Evolutionary conservation across 495 filamentous ascomycete species (phyloP), one percentile per base, ranked within the genome.

Genomic region (Rhizodiscina lignyota): DNA sequence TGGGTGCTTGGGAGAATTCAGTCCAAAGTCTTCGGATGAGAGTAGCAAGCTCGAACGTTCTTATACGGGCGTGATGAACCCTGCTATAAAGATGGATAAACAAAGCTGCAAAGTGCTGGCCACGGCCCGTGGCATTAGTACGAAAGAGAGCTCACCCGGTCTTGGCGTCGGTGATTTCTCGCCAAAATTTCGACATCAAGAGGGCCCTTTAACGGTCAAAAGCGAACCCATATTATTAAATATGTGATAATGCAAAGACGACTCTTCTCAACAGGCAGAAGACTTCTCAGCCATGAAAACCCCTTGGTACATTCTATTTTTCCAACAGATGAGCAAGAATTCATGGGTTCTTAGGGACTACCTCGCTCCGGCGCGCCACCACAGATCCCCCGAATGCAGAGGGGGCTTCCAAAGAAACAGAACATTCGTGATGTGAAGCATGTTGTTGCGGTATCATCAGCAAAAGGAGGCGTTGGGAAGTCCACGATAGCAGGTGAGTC

Each of bases 391-490:
- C 76, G 82, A 29, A 76, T 81, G 64, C 83, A 84, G 40, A 74
- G 84, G 42, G 83, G 85, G 18, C 68, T 94, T 5, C 91, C 89
- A 2, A 61, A 79, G 39, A 77, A 80, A 45, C 73, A 82, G 35
- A 67, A 64, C 49, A 86, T 99, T 42, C 68, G 67, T 13, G 70
- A 79, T 51, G 86, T 96, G 32, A 66, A 68, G 46, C 89, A 94
- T 48, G 71, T 94, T 13, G 67, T 99, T 37, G 87, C 83, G 21
- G 79, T 99, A 13, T 92, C 83, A 23, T 94, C 85, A 0, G 89
- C 91, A 4, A 99, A 99, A 47, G 89, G 89, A 6, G 89, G 89
- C 23, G 89, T 99, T 1, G 89, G 89, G 1, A 99, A 99, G 51
- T 86, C 79, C 30, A 99, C 89, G 12, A 75, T 99, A 21, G 79